Percentiles rank a stretch among this genome's conserved stretches.
phyloP scores from a whole-genome alignment of 2,329 filamentous ascomycete genomes.

The Didymella pomorum region DNA sequence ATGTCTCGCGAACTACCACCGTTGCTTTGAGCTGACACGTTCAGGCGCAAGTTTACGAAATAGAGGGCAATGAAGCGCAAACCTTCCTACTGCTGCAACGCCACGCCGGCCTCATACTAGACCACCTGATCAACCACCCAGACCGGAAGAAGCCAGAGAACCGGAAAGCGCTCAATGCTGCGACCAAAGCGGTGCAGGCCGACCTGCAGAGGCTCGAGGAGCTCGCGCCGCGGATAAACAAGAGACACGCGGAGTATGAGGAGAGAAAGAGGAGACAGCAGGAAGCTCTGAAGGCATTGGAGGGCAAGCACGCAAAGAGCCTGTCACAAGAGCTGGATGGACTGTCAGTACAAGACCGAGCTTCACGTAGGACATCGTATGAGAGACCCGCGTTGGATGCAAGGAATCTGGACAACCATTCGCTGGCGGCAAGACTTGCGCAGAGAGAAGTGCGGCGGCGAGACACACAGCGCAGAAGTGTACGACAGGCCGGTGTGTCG shows the following conservation, averaged over 20 bases:
- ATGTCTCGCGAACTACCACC: constrained; percentile 31
- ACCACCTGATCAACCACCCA: constrained; percentile 78
- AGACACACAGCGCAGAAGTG: constrained; percentile 43
- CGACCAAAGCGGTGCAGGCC: constrained; percentile 67
- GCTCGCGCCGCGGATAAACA: constrained; percentile 80
- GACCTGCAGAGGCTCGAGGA: constrained; percentile 77
- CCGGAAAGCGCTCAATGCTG: constrained; percentile 61
- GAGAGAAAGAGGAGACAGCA: constrained; percentile 37
- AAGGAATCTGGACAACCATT: constrained; percentile 26
- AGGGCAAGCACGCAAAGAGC: constrained; percentile 27
- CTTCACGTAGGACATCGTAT: constrained; percentile 33
- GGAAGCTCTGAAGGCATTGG: constrained; percentile 37
- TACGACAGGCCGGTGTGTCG: constrained; percentile 35
- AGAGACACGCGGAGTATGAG: constrained; percentile 65
- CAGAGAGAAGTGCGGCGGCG: constrained; percentile 33
- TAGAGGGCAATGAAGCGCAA: constrained; percentile 84
- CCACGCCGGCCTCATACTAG: constrained; percentile 83
- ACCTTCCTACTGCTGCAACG: constrained; percentile 92
- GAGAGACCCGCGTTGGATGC: constrained; percentile 21
- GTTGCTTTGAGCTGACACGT: constrained; percentile 13
- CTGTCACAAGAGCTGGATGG: constrained; percentile 37
- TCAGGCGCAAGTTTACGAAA: constrained; percentile 83
- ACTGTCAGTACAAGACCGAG: constrained; percentile 21
- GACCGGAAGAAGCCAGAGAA: constrained; percentile 72
- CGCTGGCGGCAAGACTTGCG: constrained; percentile 37